Conservation (phyloP, 164 flowering plant species). For the Hamamelis virginiana region DNA sequence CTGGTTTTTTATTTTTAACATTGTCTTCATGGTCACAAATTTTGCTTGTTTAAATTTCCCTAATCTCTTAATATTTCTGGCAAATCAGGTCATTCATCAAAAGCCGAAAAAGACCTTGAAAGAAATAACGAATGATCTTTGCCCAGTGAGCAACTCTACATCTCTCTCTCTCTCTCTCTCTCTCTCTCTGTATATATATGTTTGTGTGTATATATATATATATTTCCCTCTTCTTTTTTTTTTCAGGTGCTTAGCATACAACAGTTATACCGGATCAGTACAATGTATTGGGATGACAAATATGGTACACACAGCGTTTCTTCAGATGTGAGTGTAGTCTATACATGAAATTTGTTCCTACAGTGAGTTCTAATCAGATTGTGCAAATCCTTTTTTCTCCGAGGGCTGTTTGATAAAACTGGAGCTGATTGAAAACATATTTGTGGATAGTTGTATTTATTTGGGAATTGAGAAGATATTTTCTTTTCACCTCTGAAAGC, state of each 20-base stretch:
- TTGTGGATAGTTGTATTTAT: background rate
- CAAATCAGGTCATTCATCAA: slow-evolving; percentile 87
- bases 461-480: background rate
- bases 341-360: too few species aligned
- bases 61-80: background rate
- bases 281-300: slow-evolving; percentile 99
- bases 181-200: background rate
- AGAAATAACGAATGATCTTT: slow-evolving; percentile 89
- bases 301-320: slow-evolving; percentile 97
- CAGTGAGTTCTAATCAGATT: slow-evolving; percentile 23
- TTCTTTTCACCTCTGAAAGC: background rate
- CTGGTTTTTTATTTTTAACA: background rate
- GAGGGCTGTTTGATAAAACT: background rate
- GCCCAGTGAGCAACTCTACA: slow-evolving; percentile 64
- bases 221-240: background rate
- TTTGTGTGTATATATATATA: too few species aligned
- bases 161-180: background rate
- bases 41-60: background rate
- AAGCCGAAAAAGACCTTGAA: slow-evolving; percentile 87
- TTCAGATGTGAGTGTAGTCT: slow-evolving; percentile 92
- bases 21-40: background rate
- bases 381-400: background rate
- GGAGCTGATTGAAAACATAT: background rate
- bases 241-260: slow-evolving; percentile 92
- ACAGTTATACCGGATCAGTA: slow-evolving; percentile 91